A percentile compares a stretch with the other conserved stretches of the same genome.
Conservation (phyloP, 768 basidiomycete species). For the Agaricus sinodeliciosus region DNA sequence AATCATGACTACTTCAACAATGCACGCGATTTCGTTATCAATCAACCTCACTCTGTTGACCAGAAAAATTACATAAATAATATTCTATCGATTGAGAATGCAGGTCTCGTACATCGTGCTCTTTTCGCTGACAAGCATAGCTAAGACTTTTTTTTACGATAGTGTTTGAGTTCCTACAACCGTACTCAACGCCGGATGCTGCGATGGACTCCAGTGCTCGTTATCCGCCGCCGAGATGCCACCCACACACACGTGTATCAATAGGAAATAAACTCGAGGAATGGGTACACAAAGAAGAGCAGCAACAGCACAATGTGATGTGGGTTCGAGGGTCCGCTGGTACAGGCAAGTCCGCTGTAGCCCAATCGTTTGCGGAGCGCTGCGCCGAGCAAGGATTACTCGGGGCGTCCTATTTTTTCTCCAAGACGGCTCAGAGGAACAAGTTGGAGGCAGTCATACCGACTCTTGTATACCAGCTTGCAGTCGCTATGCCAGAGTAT, state of each 20-base stretch:
- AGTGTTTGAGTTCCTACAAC: no score
- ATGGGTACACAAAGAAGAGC: neutral
- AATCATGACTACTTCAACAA: no score
- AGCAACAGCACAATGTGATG: neutral
- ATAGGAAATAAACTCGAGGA: neutral
- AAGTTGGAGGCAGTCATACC: neutral
- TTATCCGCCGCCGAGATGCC: neutral
- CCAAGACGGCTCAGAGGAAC: neutral
- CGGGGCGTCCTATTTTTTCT: neutral
- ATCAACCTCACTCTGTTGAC: no score
- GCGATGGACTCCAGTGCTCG: no score
- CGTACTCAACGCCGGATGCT: no score
- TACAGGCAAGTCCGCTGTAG: neutral
- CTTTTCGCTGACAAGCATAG: no score
- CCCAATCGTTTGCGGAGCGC: neutral
- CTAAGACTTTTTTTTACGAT: no score
- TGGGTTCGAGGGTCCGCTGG: neutral
- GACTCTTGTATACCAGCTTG: constrained; percentile 5
- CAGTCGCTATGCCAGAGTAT: neutral
- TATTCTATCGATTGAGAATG: no score
- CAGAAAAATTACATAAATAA: no score
- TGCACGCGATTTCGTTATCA: no score
- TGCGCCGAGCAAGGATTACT: neutral
- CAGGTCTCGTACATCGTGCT: no score
- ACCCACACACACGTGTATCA: neutral